A percentile compares a stretch with the other conserved stretches of the same genome.
Conservation (phyloP, 2,329 filamentous ascomycete genomes). For the Emydomyces testavorans region DNA sequence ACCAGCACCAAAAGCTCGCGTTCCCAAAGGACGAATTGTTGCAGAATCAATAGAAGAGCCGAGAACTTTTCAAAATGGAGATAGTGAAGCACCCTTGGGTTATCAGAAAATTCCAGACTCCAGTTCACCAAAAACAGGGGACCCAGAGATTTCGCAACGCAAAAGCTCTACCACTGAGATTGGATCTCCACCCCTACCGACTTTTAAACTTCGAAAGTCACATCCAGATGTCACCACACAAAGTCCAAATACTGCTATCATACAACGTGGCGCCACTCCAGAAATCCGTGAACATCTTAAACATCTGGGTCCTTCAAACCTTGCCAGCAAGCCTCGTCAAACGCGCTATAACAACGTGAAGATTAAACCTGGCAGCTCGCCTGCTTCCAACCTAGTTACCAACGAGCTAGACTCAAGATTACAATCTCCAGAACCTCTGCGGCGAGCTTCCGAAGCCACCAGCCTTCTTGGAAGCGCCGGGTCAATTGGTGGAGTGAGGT, state of each 20-base stretch:
- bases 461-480: slow-evolving; percentile 40
- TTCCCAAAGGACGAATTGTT: slow-evolving; percentile 46
- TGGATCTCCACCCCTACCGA: slow-evolving; percentile 28
- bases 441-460: slow-evolving; percentile 21
- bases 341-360: slow-evolving; percentile 54
- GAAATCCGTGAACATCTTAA: slow-evolving; percentile 50
- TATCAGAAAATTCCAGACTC: not conserved
- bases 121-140: slow-evolving; percentile 18
- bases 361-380: slow-evolving; percentile 47
- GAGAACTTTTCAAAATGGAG: not conserved
- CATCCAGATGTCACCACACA: slow-evolving; percentile 23
- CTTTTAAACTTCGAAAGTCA: slow-evolving; percentile 32
- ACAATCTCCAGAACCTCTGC: slow-evolving; percentile 24
- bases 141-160: slow-evolving; percentile 21
- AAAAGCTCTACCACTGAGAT: slow-evolving; percentile 23
- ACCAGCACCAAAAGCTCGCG: slow-evolving; percentile 67
- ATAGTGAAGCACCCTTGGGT: not conserved
- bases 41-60: slow-evolving; percentile 28
- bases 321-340: slow-evolving; percentile 47
- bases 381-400: not conserved
- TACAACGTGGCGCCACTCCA: slow-evolving; percentile 42
- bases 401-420: slow-evolving; percentile 1
- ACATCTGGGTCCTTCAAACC: slow-evolving; percentile 53
- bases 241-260: slow-evolving; percentile 23
- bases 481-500: slow-evolving; percentile 43